Evolutionary conservation across 179 eudicot genomes (phyloP).

Genomic region (Pouteria campechiana): DNA sequence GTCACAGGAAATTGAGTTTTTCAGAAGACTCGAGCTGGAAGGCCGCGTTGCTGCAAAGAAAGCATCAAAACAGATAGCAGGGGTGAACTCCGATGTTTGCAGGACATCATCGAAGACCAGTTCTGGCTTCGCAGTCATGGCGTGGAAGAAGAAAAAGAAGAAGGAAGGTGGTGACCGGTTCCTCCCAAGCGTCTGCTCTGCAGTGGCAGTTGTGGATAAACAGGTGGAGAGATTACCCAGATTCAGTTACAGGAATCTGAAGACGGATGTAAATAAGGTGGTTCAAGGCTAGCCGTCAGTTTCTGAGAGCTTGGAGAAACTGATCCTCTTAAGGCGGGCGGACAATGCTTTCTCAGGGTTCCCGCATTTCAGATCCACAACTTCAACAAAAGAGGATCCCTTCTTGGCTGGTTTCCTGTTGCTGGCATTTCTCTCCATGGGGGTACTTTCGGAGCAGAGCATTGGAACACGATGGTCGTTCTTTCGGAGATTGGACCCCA

Average conservation of each 20-base stretch:
- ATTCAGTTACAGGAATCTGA: slow-evolving; percentile 55
- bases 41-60: slow-evolving; percentile 12
- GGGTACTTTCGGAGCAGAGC: slow-evolving; percentile 43
- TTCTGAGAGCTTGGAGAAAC: slow-evolving; percentile 78
- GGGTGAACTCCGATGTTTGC: slow-evolving; percentile 9
- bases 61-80: slow-evolving; percentile 7
- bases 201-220: slow-evolving; percentile 48
- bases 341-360: slow-evolving; percentile 31
- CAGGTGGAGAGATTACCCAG: slow-evolving; percentile 30
- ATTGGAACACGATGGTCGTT: slow-evolving; percentile 50
- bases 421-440: slow-evolving; percentile 42
- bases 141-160: slow-evolving; percentile 45
- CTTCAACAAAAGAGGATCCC: slow-evolving; percentile 42
- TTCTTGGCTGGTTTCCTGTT: slow-evolving; percentile 34
- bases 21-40: slow-evolving; percentile 26
- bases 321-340: slow-evolving; percentile 53
- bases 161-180: slow-evolving; percentile 28
- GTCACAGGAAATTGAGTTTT: slow-evolving; percentile 74
- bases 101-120: slow-evolving; percentile 14
- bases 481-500: slow-evolving; percentile 22
- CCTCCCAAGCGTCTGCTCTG: slow-evolving; percentile 56
- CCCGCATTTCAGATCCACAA: slow-evolving; percentile 63
- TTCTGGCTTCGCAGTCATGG: slow-evolving; percentile 25
- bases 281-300: too few relatives aligned
- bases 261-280: slow-evolving; percentile 20